Conservation (phyloP, 2,329 filamentous ascomycete species). For the Diaporthe capsici region DNA sequence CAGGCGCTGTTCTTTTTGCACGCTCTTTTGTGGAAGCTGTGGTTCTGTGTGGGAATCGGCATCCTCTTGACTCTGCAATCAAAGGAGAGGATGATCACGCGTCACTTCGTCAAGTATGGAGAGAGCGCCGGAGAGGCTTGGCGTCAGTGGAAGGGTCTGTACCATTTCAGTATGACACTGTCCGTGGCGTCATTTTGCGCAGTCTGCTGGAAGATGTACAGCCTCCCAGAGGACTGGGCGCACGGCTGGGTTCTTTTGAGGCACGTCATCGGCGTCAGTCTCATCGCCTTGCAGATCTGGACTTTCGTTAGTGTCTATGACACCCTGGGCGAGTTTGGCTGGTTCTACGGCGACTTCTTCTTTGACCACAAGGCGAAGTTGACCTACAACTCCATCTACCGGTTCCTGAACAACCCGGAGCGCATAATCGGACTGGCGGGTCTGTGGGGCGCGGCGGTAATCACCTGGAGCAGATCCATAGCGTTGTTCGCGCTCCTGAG, state of each 20-base stretch:
- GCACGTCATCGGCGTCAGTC: constrained; percentile 84
- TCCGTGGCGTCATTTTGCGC: constrained; percentile 91
- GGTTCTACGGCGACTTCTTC: constrained; percentile 99
- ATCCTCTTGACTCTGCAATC: constrained; percentile 89
- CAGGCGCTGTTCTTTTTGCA: constrained; percentile 86
- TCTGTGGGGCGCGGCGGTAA: constrained; percentile 94
- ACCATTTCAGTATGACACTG: constrained; percentile 92
- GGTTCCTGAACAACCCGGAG: constrained; percentile 97
- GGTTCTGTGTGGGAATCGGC: constrained; percentile 92
- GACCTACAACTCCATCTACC: constrained; percentile 97
- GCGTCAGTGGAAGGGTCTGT: constrained; percentile 97
- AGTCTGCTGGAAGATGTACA: constrained; percentile 97
- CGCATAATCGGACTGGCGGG: constrained; percentile 93
- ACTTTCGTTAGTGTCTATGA: constrained; percentile 94
- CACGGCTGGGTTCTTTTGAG: constrained; percentile 89
- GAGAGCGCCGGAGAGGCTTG: constrained; percentile 93
- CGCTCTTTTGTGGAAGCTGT: constrained; percentile 86
- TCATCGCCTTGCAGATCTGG: constrained; percentile 93
- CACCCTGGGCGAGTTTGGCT: constrained; percentile 95
- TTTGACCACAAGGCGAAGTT: constrained; percentile 90
- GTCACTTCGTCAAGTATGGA: constrained; percentile 97
- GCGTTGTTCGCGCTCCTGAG: constrained; percentile 89
- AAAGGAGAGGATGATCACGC: constrained; percentile 92
- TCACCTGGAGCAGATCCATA: constrained; percentile 89
- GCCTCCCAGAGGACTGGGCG: constrained; percentile 86